Conservation (phyloP, 176 grass and related monocot genomes). For the Oryza nivara region DNA sequence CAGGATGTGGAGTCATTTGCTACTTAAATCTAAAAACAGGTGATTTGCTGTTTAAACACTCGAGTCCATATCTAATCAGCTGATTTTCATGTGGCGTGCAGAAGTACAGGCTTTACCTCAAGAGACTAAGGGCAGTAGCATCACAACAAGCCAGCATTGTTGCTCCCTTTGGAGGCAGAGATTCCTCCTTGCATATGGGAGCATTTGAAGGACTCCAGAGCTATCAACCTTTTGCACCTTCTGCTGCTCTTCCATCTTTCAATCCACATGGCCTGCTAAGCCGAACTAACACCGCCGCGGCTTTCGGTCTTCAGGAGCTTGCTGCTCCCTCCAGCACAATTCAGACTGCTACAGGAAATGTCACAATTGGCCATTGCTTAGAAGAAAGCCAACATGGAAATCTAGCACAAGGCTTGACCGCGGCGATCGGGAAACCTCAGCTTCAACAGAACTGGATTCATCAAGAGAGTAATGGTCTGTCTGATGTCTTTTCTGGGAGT, state of each 20-base stretch:
- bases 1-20: not conserved
- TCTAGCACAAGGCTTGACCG: conserved; percentile 48
- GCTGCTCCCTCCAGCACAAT: conserved; percentile 50
- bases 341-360: conserved; percentile 45
- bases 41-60: not conserved
- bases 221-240: conserved; percentile 60
- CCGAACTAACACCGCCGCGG: conserved; percentile 21
- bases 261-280: conserved; percentile 44
- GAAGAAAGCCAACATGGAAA: conserved; percentile 53
- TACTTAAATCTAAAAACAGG: no score
- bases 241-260: conserved; percentile 58
- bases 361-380: conserved; percentile 42
- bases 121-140: conserved; percentile 76
- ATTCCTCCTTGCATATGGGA: conserved; percentile 73
- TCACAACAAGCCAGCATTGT: conserved; percentile 85
- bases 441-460: conserved; percentile 65
- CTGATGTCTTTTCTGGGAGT: conserved; percentile 46
- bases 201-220: conserved; percentile 73
- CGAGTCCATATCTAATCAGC: conserved; percentile 25
- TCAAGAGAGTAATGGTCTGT: conserved; percentile 55
- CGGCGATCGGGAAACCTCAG: conserved; percentile 47
- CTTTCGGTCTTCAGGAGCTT: conserved; percentile 62
- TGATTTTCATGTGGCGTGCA: conserved; percentile 48
- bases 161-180: conserved; percentile 76
- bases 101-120: conserved; percentile 98